Conservation (phyloP, 2,329 filamentous ascomycete genomes). For the Colletotrichum neosansevieriae region DNA sequence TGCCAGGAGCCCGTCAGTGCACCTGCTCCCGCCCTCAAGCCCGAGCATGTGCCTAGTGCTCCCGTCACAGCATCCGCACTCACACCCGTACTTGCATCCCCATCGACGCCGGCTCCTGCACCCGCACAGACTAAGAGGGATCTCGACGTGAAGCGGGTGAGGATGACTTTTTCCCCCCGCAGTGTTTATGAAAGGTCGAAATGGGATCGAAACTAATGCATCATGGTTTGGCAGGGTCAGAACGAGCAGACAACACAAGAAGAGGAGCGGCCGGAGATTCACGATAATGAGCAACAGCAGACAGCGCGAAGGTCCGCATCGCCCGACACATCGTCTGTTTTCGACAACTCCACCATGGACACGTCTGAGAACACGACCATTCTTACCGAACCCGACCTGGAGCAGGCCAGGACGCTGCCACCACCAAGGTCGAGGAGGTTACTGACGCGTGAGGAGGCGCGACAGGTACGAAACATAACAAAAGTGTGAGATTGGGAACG, state of each 20-base stretch:
- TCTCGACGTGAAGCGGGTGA: conserved; percentile 20
- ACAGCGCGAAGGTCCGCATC: conserved; percentile 25
- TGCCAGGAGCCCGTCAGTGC: conserved; percentile 40
- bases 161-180: background rate
- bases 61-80: background rate
- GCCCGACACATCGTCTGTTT: conserved; percentile 61
- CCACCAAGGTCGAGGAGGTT: conserved; percentile 42
- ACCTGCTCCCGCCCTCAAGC: background rate
- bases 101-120: conserved; percentile 1
- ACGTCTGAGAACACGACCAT: conserved; percentile 59
- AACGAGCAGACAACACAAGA: conserved; percentile 7
- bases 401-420: conserved; percentile 37
- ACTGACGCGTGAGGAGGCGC: conserved; percentile 65
- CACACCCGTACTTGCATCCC: background rate
- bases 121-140: conserved; percentile 7
- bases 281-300: conserved; percentile 3
- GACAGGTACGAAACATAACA: conserved; percentile 56
- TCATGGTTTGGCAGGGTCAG: background rate
- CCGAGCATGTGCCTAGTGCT: conserved; percentile 3
- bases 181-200: too few species aligned
- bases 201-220: conserved; percentile 10
- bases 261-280: background rate
- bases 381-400: conserved; percentile 62
- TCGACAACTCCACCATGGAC: conserved; percentile 62
- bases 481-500: background rate